Percentiles rank a stretch among this genome's conserved stretches.
These are phyloP conservation scores for Amanita exitialis DNA, from an alignment of 768 basidiomycete species.

Conservation along the genomic window DNA sequence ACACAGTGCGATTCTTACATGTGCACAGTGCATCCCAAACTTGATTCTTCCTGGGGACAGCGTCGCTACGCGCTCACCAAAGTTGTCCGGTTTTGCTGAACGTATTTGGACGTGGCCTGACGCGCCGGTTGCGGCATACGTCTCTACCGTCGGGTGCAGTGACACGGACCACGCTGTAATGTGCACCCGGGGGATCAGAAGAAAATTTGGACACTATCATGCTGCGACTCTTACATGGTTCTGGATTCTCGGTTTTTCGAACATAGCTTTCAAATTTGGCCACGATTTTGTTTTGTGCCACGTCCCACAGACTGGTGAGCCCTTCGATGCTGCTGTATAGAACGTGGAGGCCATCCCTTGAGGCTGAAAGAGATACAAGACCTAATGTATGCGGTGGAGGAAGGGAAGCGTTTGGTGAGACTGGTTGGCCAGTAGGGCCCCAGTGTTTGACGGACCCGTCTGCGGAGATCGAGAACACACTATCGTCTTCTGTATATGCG, in stretches of 20 bases:
- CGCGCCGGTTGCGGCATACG: constrained; percentile 65
- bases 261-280: constrained; percentile 69
- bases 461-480: constrained; percentile 61
- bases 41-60: constrained; percentile 62
- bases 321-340: constrained; percentile 84
- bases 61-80: constrained; percentile 51
- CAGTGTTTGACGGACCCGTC: constrained; percentile 73
- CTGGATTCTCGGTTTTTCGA: constrained; percentile 44
- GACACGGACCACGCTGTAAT: constrained; percentile 80
- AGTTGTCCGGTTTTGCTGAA: constrained; percentile 56
- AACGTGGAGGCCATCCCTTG: constrained; percentile 52
- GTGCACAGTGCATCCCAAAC: constrained; percentile 66
- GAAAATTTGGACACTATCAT: too few relatives aligned
- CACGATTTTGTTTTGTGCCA: constrained; percentile 47
- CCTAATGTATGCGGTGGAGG: constrained; percentile 77
- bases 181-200: not conserved
- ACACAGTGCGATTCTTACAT: constrained; percentile 35
- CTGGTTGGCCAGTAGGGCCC: constrained; percentile 22
- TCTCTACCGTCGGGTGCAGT: constrained; percentile 61
- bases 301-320: constrained; percentile 65
- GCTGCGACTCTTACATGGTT: constrained; percentile 46
- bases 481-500: constrained; percentile 59
- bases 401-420: constrained; percentile 26
- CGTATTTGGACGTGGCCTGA: constrained; percentile 65
- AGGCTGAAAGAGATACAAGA: constrained; percentile 70